Percentiles rank a stretch among this genome's conserved stretches.
Evolutionary conservation across 78 protist genomes (phyloP).

Genomic region (Tieghemostelium lacteum): DNA sequence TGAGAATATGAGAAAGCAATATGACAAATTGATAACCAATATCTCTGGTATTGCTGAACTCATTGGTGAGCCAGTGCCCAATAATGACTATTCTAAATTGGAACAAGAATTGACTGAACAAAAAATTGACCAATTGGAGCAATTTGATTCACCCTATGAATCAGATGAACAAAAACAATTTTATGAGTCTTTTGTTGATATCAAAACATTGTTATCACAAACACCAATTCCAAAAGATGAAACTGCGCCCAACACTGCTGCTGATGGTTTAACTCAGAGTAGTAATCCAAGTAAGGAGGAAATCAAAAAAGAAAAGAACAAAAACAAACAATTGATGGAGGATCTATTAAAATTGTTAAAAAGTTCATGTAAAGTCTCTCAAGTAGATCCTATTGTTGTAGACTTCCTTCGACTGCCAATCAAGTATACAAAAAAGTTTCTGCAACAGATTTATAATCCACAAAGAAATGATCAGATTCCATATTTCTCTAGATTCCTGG

Average conservation of each 20-base stretch:
- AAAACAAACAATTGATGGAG: constrained; percentile 7
- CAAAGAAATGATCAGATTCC: constrained; percentile 60
- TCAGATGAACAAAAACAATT: constrained; percentile 55
- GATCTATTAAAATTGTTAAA: constrained; percentile 34
- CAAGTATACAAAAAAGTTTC: constrained; percentile 1
- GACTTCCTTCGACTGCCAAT: constrained; percentile 30
- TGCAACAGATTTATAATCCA: background rate
- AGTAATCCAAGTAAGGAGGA: background rate
- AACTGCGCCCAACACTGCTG: background rate
- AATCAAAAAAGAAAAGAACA: constrained; percentile 15
- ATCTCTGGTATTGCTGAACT: constrained; percentile 48
- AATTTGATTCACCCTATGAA: constrained; percentile 65
- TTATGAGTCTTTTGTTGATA: constrained; percentile 13
- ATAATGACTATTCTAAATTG: constrained; percentile 51
- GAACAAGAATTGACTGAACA: constrained; percentile 32
- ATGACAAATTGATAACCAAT: constrained; percentile 67
- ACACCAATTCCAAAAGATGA: background rate
- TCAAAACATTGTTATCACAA: background rate
- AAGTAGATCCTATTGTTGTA: constrained; percentile 4
- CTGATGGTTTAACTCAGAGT: background rate
- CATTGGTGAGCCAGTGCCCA: constrained; percentile 65
- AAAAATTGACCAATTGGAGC: constrained; percentile 54
- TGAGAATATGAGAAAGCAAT: constrained; percentile 69
- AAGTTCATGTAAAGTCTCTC: background rate
- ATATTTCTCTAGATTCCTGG: constrained; percentile 37